Evolutionary conservation across 176 grass and related monocot species (phyloP), one percentile per base, ranked within the genome.

Genomic region (Oryza officinalis): DNA sequence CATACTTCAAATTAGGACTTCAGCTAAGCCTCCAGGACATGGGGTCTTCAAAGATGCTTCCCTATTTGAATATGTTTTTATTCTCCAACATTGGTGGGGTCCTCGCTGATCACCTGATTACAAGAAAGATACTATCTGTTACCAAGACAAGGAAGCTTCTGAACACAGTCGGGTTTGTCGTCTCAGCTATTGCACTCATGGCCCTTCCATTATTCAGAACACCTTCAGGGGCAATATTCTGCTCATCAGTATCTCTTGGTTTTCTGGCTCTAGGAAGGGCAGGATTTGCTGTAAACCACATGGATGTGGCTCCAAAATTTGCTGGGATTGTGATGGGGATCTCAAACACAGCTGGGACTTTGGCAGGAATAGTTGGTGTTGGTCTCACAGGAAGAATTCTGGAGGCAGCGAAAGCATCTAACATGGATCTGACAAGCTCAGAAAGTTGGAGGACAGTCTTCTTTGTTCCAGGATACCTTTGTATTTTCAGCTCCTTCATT

Each of bases 321-420:
- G 84, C 91, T 22, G 91, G 87, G 14, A 90, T 93, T 67, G 87
- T 93, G 26, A 93, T 90, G 87, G 84, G 91, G 40, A 81, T 93
- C 65, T 89, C 87, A 8, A 87, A 92, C 79, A 92, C 91, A 68
- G 87, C 91, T 4, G 91, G 91, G 41, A 93, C 84, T 9, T 80
- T 87, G 81, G 91, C 91, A 47, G 91, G 91, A 67, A 89, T 92
- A 64, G 87, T 93, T 32, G 91, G 87, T 32, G 87, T 93, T 46
- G 84, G 87, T 72, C 82, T 93, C 22, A 85, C 87, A 20, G 91
- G 91, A 87, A 77, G 72, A 12, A 93, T 93, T 73, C 67, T 93
- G 46, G 87, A 93, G 82, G 63, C 81, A 27, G 81, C 86, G 38
- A 87, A 87, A 72, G 69, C 66, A 9, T 77, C 72, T 18, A 63